A percentile compares a stretch with the other conserved stretches of the same genome.
phyloP scores from a whole-genome alignment of 495 filamentous ascomycete species.

The Diplogelasinospora grovesii region DNA sequence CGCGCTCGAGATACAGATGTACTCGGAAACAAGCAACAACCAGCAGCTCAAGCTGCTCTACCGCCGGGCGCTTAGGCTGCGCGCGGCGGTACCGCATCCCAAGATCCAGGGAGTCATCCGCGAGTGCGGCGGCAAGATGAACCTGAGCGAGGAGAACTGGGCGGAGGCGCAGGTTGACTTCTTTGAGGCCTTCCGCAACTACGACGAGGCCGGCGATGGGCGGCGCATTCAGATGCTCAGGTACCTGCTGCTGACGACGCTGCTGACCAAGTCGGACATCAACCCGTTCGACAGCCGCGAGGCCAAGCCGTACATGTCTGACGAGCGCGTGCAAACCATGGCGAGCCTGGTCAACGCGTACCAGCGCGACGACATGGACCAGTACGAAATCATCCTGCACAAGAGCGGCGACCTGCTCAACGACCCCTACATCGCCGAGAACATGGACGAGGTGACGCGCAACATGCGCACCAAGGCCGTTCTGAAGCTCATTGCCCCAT shows the following conservation, averaged over 20 bases:
- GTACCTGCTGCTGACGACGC: constrained; percentile 90
- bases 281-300: constrained; percentile 99
- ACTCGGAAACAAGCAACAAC: constrained; percentile 92
- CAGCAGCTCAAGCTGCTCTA: constrained; percentile 93
- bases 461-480: constrained; percentile 97
- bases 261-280: constrained; percentile 99
- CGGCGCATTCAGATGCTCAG: constrained; percentile 97
- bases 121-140: constrained; percentile 99
- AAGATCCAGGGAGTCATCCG: constrained; percentile 99
- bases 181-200: constrained; percentile 97
- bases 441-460: constrained; percentile 97
- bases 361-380: constrained; percentile 89
- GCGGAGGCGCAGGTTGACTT: constrained; percentile 95
- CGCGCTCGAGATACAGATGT: constrained; percentile 97
- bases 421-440: constrained; percentile 96
- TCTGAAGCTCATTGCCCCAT: constrained; percentile 87
- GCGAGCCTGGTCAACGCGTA: constrained; percentile 95
- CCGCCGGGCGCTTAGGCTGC: constrained; percentile 79
- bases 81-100: constrained; percentile 92
- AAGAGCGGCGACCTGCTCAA: constrained; percentile 83
- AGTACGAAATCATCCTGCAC: constrained; percentile 80
- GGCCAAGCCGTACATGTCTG: constrained; percentile 97
- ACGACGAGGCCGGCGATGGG: constrained; percentile 93
- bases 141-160: constrained; percentile 99
- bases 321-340: constrained; percentile 93